Percentiles rank a stretch among this genome's conserved stretches.
Conservation (phyloP, 2,329 filamentous ascomycete species). For the Cytospora leucostoma region DNA sequence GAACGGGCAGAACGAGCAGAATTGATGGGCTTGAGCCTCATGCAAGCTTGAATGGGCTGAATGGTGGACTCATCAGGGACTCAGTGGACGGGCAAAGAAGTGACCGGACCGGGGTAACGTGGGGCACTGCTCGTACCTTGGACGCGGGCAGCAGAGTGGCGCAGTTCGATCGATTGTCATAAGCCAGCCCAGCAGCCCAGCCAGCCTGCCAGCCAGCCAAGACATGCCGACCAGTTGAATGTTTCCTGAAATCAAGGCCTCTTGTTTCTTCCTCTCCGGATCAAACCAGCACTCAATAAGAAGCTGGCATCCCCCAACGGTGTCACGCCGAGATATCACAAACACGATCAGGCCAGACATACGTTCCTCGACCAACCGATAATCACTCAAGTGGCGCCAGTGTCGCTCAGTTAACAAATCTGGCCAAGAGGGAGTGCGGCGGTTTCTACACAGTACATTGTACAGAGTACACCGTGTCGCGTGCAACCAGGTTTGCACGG, state of each 20-base stretch:
- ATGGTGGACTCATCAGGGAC: neutral
- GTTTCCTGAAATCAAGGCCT: neutral
- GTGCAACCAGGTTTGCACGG: neutral
- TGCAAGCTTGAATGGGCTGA: neutral
- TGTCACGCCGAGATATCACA: neutral
- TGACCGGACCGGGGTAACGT: neutral
- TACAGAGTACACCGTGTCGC: neutral
- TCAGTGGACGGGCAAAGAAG: neutral
- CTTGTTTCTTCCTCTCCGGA: neutral
- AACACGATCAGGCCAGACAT: neutral
- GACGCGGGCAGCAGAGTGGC: neutral
- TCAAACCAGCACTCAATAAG: neutral
- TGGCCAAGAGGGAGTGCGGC: neutral
- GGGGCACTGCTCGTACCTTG: neutral
- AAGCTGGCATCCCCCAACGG: neutral
- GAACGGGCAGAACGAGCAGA: neutral
- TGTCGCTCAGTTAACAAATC: neutral
- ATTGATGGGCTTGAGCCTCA: neutral
- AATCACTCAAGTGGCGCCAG: neutral
- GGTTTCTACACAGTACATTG: neutral
- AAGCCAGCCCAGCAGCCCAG: no score
- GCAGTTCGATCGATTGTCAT: neutral
- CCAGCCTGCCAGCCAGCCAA: no score
- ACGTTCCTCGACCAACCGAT: neutral
- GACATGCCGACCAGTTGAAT: neutral